Percentiles rank a stretch among this genome's conserved stretches.
These are phyloP conservation scores for Aspergillus transmontanensis DNA, from an alignment of 2,329 filamentous ascomycete genomes.

Conservation along the genomic window DNA sequence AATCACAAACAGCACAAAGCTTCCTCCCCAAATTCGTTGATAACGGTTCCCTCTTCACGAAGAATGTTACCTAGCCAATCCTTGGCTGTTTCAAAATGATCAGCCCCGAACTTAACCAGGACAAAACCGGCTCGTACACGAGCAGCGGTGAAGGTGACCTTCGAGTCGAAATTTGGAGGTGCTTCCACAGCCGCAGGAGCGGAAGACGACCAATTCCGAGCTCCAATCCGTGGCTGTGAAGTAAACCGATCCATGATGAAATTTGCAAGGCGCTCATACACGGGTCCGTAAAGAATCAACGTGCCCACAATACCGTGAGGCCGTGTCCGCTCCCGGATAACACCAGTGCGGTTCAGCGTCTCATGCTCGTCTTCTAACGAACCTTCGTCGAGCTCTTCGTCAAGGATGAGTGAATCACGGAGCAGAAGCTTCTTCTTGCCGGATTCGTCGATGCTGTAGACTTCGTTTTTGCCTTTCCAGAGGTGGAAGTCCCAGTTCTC, in stretches of 20 bases:
- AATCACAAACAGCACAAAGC: constrained; percentile 71
- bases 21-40: constrained; percentile 74
- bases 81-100: constrained; percentile 77
- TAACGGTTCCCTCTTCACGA: constrained; percentile 71
- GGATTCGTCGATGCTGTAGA: constrained; percentile 49
- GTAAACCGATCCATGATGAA: constrained; percentile 83
- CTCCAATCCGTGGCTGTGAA: constrained; percentile 77
- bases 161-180: constrained; percentile 45
- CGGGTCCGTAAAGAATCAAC: constrained; percentile 74
- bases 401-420: constrained; percentile 80
- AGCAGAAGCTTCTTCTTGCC: constrained; percentile 66
- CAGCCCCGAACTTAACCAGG: constrained; percentile 86
- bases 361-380: constrained; percentile 34
- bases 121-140: constrained; percentile 75
- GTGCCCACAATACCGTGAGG: constrained; percentile 79
- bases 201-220: constrained; percentile 66
- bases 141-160: constrained; percentile 80
- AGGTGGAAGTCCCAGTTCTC: constrained; percentile 83
- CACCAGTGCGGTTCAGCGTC: constrained; percentile 23
- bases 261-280: constrained; percentile 65
- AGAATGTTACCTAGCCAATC: constrained; percentile 80
- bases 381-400: constrained; percentile 50
- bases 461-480: constrained; percentile 85
- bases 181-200: constrained; percentile 24
- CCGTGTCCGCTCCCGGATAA: constrained; percentile 65